Percentiles rank a stretch among this genome's conserved stretches.
These are phyloP conservation scores for Jamesozyma jinghongensis DNA, from an alignment of 805 yeast species.

Conservation along the genomic window DNA sequence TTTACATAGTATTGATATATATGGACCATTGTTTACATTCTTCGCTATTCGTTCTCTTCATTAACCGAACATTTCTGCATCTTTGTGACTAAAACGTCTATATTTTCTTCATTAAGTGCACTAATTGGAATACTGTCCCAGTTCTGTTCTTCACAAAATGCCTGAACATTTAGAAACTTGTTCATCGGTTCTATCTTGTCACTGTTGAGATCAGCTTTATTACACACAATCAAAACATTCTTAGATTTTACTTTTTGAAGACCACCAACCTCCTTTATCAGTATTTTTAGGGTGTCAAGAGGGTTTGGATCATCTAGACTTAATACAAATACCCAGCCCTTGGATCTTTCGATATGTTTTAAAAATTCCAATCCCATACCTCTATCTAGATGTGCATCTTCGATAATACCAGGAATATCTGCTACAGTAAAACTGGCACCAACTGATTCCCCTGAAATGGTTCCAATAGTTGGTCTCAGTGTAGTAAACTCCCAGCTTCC, in stretches of 20 bases:
- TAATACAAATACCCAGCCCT: slow-evolving; percentile 80
- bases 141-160: slow-evolving; percentile 33
- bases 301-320: slow-evolving; percentile 66
- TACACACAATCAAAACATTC: slow-evolving; percentile 68
- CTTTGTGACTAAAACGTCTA: slow-evolving; percentile 55
- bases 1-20: neutral
- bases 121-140: slow-evolving; percentile 84
- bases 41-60: no score
- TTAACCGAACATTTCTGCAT: slow-evolving; percentile 48
- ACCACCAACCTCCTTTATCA: slow-evolving; percentile 64
- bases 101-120: slow-evolving; percentile 63
- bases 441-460: slow-evolving; percentile 51
- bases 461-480: slow-evolving; percentile 83
- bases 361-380: slow-evolving; percentile 94
- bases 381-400: slow-evolving; percentile 74
- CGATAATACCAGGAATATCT: slow-evolving; percentile 92
- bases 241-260: slow-evolving; percentile 49
- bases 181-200: slow-evolving; percentile 34
- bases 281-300: slow-evolving; percentile 48
- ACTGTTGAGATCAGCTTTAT: slow-evolving; percentile 76
- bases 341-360: slow-evolving; percentile 86
- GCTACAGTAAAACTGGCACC: slow-evolving; percentile 82
- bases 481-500: slow-evolving; percentile 99
- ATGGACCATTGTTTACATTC: no score
- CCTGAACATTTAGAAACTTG: slow-evolving; percentile 39